Base-by-base conservation (phyloP, 768 basidiomycete species). In the Favolaschia claudopus region DNA sequence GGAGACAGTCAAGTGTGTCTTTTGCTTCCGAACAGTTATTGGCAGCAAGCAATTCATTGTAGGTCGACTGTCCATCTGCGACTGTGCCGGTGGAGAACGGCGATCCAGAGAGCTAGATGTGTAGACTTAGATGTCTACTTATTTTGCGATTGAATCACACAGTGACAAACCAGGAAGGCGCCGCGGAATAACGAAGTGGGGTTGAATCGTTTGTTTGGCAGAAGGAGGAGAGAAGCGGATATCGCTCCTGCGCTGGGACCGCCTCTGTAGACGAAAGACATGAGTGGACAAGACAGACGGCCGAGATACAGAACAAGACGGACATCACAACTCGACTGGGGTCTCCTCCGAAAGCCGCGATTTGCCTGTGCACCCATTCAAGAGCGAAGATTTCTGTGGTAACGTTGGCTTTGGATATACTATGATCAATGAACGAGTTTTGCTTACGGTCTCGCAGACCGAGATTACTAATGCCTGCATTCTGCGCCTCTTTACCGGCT, bases 361-460 rank as follows among this genome's bases (percentile, higher is more conserved):
- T 48, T 17, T 48, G 22, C 7, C 15, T 31, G 13, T 48, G 20
- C 4, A 48, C 46, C 46, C 46, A 48, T 34, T 48, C 29, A 14
- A 48, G 46, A 7, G 46, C 46, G 20, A 33, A 48, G 13, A 48
- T 48, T 20, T 48, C 46, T 48, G n/a, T 36, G 34, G 43, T 13
- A 27, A 15, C 22, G 17, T 44, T 27, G 43, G 15, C 13, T 15
- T 25, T 32, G 22, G 19, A 5, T 6, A 32, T 9, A 25, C 1
- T 17, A 46, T 40, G 3, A 27, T 34, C 20, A 13, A 37, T 4
- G 31, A 36, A 63, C 14, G 32, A 51, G 9, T 36, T 22, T 12
- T 15, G 76, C 75, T 63, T 60, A 81, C 79, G 81, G 64, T 87
- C 85, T 54, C 68, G 71, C 12, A 87, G 64, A 7, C 85, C 84